A percentile compares a stretch with the other conserved stretches of the same genome.
These are phyloP conservation scores for Myxozyma sirexii DNA, from an alignment of 805 yeast genomes.

Conservation along the genomic window DNA sequence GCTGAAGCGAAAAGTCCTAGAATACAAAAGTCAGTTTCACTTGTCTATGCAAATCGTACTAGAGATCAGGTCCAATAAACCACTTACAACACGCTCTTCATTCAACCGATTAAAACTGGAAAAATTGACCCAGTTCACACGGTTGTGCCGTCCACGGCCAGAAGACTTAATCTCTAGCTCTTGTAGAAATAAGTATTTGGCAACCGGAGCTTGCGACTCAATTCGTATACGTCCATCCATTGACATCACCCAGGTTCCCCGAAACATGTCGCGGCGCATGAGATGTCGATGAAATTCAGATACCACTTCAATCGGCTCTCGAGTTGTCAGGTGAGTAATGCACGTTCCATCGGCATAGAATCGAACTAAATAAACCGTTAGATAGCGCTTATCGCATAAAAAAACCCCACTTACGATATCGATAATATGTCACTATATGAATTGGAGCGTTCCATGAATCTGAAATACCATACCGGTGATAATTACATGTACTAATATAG, in stretches of 20 bases:
- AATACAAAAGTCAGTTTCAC: not conserved
- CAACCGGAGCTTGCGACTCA: constrained; percentile 32
- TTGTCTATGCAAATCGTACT: too few species aligned
- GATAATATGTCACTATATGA: constrained; percentile 81
- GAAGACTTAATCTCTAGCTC: constrained; percentile 52
- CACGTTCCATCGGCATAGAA: constrained; percentile 80
- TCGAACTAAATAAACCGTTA: constrained; percentile 51
- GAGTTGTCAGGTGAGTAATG: constrained; percentile 65
- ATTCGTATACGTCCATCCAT: constrained; percentile 28
- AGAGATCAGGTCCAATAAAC: not conserved
- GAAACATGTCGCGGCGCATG: constrained; percentile 32
- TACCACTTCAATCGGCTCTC: constrained; percentile 71
- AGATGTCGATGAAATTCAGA: constrained; percentile 49
- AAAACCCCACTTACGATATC: constrained; percentile 51
- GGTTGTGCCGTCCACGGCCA: constrained; percentile 67
- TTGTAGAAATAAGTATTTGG: constrained; percentile 26
- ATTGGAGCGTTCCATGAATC: constrained; percentile 72
- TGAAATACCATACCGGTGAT: constrained; percentile 79
- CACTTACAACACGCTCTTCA: constrained; percentile 51
- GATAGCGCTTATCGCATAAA: not conserved
- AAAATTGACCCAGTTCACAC: constrained; percentile 70
- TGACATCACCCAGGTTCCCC: constrained; percentile 31
- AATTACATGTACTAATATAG: constrained; percentile 82
- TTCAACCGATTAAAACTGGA: constrained; percentile 59
- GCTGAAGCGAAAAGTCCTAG: constrained; percentile 54